Evolutionary conservation across 352 stramenopile genomes (phyloP), one percentile per base, ranked within the genome.

Genomic region (Globisporangium paroecandrum): DNA sequence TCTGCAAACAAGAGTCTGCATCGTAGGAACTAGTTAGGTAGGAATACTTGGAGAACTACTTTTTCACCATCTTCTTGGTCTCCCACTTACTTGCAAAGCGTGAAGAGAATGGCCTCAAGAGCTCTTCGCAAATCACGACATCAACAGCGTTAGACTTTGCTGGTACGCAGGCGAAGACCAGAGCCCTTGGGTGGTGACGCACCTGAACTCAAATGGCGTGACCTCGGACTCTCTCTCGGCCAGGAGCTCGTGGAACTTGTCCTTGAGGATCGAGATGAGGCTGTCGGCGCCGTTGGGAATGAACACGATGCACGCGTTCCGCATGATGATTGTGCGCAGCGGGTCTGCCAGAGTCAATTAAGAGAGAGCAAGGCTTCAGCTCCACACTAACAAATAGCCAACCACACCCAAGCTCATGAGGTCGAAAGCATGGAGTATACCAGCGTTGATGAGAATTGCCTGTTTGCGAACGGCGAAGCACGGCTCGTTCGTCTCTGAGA

Each of bases 401-500:
- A 38, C 32, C 5, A 38, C 3, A 9, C 32, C 32, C 32, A 38
- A 38, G 8, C 5, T 7, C 32, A 7, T 38, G 8, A 13, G 34
- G 34, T 1, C 10, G 34, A 41, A 2, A 4, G 10, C 36, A 43
- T 18, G 36, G 15, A 18, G 1, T 12, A 18, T 20, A 41, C 4
- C 69, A 69, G 51, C 58, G 43, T 83, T 83, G 60, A 86, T 76
- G 9, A 78, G 75, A 69, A 74, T 82, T 32, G 66, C 78, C 69
- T 81, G 80, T 58, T 80, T 79, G 34, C 76, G 72, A 13, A 84
- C 66, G 22, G 78, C 59, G 29, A 86, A 76, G 2, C 66, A 77
- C 25, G 66, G 62, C 51, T 83, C 77, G 55, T 88, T 89, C 6
- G 78, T 85, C n/a, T 83, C 73, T 0, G 78, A 78, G 65, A 91